Percentiles rank a stretch among this genome's conserved stretches.
These are phyloP conservation scores for Hypsizygus marmoreus DNA, from an alignment of 768 basidiomycete species.

Conservation along the genomic window DNA sequence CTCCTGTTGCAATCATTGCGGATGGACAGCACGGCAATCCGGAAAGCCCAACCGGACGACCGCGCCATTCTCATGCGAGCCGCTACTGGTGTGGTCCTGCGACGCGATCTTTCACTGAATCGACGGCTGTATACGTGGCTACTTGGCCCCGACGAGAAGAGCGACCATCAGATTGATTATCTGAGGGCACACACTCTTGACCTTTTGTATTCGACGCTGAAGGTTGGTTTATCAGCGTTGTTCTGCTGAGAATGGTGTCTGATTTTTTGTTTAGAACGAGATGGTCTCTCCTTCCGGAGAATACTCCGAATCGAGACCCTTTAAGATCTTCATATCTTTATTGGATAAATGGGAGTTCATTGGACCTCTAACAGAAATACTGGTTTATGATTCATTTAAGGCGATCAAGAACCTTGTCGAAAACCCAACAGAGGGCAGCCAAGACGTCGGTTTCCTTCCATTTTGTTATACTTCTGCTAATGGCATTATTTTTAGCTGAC, in stretches of 20 bases:
- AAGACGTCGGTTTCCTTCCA: slow-evolving; percentile 53
- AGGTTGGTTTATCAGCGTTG: slow-evolving; percentile 39
- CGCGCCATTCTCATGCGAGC: slow-evolving; percentile 83
- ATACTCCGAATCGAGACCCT: slow-evolving; percentile 82
- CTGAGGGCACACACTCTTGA: slow-evolving; percentile 71
- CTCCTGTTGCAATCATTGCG: slow-evolving; percentile 76
- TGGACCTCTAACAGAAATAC: slow-evolving; percentile 68
- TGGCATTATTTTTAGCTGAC: slow-evolving; percentile 47
- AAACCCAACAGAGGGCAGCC: slow-evolving; percentile 50
- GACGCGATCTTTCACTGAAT: slow-evolving; percentile 91
- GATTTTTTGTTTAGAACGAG: slow-evolving; percentile 56
- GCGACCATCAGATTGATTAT: slow-evolving; percentile 73
- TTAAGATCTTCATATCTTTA: slow-evolving; percentile 93
- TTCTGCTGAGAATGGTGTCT: slow-evolving; percentile 3
- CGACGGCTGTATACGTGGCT: slow-evolving; percentile 93
- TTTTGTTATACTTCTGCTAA: neutral
- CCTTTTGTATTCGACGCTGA: slow-evolving; percentile 68
- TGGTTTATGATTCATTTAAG: slow-evolving; percentile 80
- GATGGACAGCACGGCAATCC: slow-evolving; percentile 71
- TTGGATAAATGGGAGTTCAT: slow-evolving; percentile 99
- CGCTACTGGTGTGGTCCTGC: slow-evolving; percentile 84
- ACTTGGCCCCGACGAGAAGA: slow-evolving; percentile 78
- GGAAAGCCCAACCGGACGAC: slow-evolving; percentile 71
- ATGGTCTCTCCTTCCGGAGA: slow-evolving; percentile 74
- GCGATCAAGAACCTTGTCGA: slow-evolving; percentile 63